Percentiles rank a stretch among this genome's conserved stretches.
phyloP scores from a whole-genome alignment of 768 basidiomycete genomes.

The Lepiota venenata region DNA sequence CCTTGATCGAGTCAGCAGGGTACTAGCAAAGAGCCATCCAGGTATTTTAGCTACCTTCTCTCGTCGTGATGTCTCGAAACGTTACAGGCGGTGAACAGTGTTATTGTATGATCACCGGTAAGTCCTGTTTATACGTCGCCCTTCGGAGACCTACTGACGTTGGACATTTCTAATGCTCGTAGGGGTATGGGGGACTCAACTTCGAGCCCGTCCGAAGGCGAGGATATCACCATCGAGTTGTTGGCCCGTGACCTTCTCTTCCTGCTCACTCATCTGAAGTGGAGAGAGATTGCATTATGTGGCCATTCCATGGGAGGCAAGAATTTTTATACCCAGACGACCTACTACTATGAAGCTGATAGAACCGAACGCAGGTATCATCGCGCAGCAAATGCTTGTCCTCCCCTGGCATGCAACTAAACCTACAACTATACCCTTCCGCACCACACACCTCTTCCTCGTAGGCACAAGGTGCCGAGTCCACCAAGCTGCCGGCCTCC shows the following conservation, averaged over 20 bases:
- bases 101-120: constrained; percentile 37
- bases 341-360: not conserved
- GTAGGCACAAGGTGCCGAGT: constrained; percentile 31
- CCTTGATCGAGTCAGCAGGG: constrained; percentile 31
- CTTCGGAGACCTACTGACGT: not conserved
- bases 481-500: constrained; percentile 19
- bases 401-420: constrained; percentile 33
- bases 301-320: constrained; percentile 54
- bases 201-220: constrained; percentile 25
- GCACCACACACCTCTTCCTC: constrained; percentile 37
- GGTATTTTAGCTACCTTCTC: constrained; percentile 23
- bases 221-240: constrained; percentile 39
- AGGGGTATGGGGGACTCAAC: constrained; percentile 47
- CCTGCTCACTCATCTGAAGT: constrained; percentile 34
- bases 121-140: not conserved
- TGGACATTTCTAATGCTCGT: not conserved
- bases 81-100: constrained; percentile 23
- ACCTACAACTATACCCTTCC: constrained; percentile 35
- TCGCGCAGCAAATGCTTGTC: constrained; percentile 42
- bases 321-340: constrained; percentile 2
- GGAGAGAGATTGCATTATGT: constrained; percentile 40
- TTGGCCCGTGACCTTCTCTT: constrained; percentile 42
- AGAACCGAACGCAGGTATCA: constrained; percentile 26
- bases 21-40: constrained; percentile 33
- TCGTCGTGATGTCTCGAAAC: not conserved